Evolutionary conservation across 2,329 filamentous ascomycete species (phyloP).

Genomic region (Penicillium sp.): DNA sequence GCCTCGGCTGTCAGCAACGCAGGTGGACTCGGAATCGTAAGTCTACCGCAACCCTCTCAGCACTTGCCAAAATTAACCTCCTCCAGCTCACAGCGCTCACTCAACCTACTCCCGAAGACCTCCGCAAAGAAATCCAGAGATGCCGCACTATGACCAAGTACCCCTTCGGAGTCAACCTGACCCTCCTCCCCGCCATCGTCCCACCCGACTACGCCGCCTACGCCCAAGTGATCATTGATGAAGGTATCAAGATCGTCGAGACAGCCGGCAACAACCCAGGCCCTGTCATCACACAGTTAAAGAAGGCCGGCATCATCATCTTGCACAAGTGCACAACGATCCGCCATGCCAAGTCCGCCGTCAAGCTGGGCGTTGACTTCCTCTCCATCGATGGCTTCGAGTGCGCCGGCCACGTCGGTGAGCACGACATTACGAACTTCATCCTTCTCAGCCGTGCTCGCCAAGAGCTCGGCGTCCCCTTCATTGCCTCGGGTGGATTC

Average conservation of each 20-base stretch:
- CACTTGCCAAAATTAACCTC: neutral
- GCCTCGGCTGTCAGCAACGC: constrained; percentile 57
- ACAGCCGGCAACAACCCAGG: constrained; percentile 89
- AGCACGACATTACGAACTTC: constrained; percentile 56
- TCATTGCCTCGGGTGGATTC: constrained; percentile 95
- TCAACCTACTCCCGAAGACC: constrained; percentile 85
- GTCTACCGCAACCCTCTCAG: constrained; percentile 11
- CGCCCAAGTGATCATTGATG: constrained; percentile 88
- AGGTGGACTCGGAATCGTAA: constrained; percentile 54
- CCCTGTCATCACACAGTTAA: constrained; percentile 85
- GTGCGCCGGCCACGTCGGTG: constrained; percentile 72
- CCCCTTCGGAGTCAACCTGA: constrained; percentile 89
- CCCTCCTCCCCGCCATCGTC: constrained; percentile 83
- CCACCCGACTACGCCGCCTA: constrained; percentile 92
- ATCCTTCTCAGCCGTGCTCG: constrained; percentile 77
- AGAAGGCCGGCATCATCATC: constrained; percentile 74
- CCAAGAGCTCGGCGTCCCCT: constrained; percentile 81
- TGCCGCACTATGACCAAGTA: constrained; percentile 69
- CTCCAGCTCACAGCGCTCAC: constrained; percentile 64
- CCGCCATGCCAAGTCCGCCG: constrained; percentile 83
- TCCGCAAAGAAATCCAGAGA: constrained; percentile 88
- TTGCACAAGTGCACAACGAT: constrained; percentile 99
- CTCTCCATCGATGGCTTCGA: constrained; percentile 97
- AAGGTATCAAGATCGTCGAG: constrained; percentile 88
- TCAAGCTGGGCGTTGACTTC: constrained; percentile 96